Percentiles rank a stretch among this genome's conserved stretches.
phyloP scores from a whole-genome alignment of 2,329 filamentous ascomycete species.

The Bipolaris oryzae region DNA sequence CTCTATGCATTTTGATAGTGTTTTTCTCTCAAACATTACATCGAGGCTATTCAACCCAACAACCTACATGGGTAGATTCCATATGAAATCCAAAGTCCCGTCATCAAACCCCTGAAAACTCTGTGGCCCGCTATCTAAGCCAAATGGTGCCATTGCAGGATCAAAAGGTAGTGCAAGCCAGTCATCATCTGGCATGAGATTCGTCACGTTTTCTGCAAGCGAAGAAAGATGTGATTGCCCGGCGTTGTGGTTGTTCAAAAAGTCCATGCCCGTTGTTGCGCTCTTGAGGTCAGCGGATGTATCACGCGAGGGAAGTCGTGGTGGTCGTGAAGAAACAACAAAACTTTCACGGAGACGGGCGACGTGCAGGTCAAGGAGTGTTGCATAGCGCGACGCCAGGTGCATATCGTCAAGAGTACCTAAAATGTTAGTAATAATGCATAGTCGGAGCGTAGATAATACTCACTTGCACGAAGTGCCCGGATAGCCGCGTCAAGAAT shows the following conservation, averaged over 20 bases:
- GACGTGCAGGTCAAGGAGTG: constrained; percentile 53
- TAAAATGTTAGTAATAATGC: constrained; percentile 15
- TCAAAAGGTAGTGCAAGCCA: constrained; percentile 50
- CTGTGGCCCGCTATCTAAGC: constrained; percentile 39
- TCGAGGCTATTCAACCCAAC: not conserved
- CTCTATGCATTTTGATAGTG: not conserved
- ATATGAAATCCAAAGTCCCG: constrained; percentile 49
- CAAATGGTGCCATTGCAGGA: constrained; percentile 49
- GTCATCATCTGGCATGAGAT: constrained; percentile 47
- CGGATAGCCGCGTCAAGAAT: constrained; percentile 57
- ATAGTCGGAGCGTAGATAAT: not conserved
- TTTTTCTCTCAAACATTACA: not conserved
- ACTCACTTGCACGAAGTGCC: constrained; percentile 53
- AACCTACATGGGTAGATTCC: constrained; percentile 45
- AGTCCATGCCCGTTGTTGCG: constrained; percentile 44
- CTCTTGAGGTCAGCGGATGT: constrained; percentile 37
- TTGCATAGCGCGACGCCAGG: constrained; percentile 58
- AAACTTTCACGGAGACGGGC: constrained; percentile 46
- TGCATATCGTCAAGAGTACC: constrained; percentile 60
- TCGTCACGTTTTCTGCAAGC: constrained; percentile 43
- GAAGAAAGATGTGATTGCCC: constrained; percentile 45
- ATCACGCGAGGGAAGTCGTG: constrained; percentile 41
- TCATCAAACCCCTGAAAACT: constrained; percentile 48
- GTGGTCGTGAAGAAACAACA: constrained; percentile 45
- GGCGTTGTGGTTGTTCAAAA: constrained; percentile 45